A percentile compares a stretch with the other conserved stretches of the same genome.
Evolutionary conservation across 2,329 filamentous ascomycete species (phyloP).

Genomic region (Xylaria polymorpha): DNA sequence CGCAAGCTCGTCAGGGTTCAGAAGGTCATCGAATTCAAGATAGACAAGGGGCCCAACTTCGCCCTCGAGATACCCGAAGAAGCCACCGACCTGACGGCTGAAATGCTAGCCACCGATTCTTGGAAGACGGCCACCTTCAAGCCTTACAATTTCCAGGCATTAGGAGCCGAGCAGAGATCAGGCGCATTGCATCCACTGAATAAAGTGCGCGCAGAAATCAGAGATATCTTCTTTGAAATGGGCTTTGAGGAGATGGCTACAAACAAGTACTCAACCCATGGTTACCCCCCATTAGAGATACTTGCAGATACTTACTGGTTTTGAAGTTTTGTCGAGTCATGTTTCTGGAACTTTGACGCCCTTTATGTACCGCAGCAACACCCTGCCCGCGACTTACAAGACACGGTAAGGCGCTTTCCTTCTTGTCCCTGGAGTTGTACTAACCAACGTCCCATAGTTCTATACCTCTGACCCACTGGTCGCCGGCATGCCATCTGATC

Average conservation of each 20-base stretch:
- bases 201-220: constrained; percentile 95
- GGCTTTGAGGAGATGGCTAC: constrained; percentile 99
- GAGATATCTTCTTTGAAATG: constrained; percentile 98
- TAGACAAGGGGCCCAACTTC: constrained; percentile 87
- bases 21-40: constrained; percentile 86
- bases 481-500: constrained; percentile 77
- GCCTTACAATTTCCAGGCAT: constrained; percentile 67
- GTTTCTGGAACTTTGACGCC: constrained; percentile 98
- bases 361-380: constrained; percentile 96
- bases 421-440: background rate
- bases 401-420: constrained; percentile 64
- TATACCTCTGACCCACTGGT: constrained; percentile 90
- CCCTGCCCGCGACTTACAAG: constrained; percentile 94
- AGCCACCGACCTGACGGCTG: constrained; percentile 94
- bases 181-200: constrained; percentile 78
- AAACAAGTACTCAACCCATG: constrained; percentile 29
- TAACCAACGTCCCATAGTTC: constrained; percentile 61
- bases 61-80: constrained; percentile 89
- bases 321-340: constrained; percentile 78
- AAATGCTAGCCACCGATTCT: constrained; percentile 87
- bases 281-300: background rate
- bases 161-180: constrained; percentile 70
- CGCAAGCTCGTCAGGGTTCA: constrained; percentile 86
- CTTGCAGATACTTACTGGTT: background rate
- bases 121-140: constrained; percentile 97